Base-by-base conservation (phyloP, 306 rosid genomes). In the Abrus precatorius region DNA sequence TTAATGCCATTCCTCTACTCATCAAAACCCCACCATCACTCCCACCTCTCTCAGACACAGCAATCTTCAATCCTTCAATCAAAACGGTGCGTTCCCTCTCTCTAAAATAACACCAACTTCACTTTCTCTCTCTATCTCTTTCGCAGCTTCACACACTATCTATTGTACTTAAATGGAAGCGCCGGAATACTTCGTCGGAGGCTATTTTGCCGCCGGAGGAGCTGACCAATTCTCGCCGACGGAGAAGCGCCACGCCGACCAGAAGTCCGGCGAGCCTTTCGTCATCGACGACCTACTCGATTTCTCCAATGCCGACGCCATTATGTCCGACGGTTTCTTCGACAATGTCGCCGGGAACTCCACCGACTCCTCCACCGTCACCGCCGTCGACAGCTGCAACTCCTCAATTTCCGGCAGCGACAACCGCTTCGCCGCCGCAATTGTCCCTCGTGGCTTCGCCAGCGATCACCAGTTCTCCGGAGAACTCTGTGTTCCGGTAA, bases 401-500 rank as follows among this genome's bases (percentile, higher is more conserved):
- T 90, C 94, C 38, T 90, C 98, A 0, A 76, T 82, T 27, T 90
- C 97, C 1, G 91, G 92, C 8, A 77, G 92, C 0, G 88, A 88
- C 9, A 87, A 86, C 43, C 94, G 80, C 0, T 85, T 91, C 27
- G 68, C 89, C 0, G 85, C 91, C 32, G 78, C 81, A 84, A 69
- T 87, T 73, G 88, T 80, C 61, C 90, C 91, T 4, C 85, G 89
- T 5, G 84, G 86, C 38, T 91, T 90, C 71, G 8, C 72, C 45
- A 78, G 79, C 1, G 96, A 93, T 60, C 81, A 88, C 11, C 98
- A 90, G 30, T 86, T 90, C 85, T 70, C 92, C 75, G 96, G 94
- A 1, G 97, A 93, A 69, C 92, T 95, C 59, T 89, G 90, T 34
- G 92, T 92, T 86, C 96, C 98, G 98, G 98, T 92, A 84, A 69